A percentile compares a stretch with the other conserved stretches of the same genome.
Conservation (phyloP, 352 stramenopile species). For the Globisporangium uncinulatum region DNA sequence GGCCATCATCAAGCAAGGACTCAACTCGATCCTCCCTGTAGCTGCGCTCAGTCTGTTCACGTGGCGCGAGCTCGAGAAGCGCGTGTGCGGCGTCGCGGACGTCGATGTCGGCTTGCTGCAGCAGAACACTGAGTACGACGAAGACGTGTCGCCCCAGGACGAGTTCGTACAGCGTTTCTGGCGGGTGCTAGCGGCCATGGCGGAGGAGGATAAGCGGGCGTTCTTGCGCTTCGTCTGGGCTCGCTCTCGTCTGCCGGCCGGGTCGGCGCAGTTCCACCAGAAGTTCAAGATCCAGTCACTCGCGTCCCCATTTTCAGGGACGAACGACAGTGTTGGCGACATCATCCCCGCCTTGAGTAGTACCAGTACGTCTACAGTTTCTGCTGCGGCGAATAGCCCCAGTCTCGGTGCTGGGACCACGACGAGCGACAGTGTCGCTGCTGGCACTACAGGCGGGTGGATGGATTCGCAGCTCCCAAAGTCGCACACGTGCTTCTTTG, state of each 20-base stretch:
- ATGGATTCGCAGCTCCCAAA: conserved; percentile 73
- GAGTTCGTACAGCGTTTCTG: conserved; percentile 78
- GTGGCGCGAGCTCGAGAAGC: conserved; percentile 64
- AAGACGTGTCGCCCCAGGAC: conserved; percentile 55
- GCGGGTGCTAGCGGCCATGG: conserved; percentile 56
- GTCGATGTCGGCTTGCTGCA: conserved; percentile 70
- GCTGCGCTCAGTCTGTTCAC: conserved; percentile 52
- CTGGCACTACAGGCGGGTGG: conserved; percentile 2
- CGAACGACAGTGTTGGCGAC: background rate
- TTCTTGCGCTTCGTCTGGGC: conserved; percentile 85
- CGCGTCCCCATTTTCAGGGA: conserved; percentile 8
- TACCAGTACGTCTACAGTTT: background rate
- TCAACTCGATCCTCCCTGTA: conserved; percentile 72
- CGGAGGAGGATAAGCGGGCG: conserved; percentile 57
- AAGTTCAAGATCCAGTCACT: conserved; percentile 87
- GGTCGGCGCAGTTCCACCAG: conserved; percentile 62
- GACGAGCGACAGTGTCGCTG: too few species aligned
- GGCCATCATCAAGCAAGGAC: conserved; percentile 67
- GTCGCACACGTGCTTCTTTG: conserved; percentile 88
- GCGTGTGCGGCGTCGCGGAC: conserved; percentile 63
- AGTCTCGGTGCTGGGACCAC: background rate
- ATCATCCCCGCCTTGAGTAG: background rate
- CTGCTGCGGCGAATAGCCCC: too few species aligned
- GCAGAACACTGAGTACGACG: conserved; percentile 80
- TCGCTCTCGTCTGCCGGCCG: conserved; percentile 56